Conservation (phyloP, 495 filamentous ascomycete genomes). For the Ascobolus immersus region DNA sequence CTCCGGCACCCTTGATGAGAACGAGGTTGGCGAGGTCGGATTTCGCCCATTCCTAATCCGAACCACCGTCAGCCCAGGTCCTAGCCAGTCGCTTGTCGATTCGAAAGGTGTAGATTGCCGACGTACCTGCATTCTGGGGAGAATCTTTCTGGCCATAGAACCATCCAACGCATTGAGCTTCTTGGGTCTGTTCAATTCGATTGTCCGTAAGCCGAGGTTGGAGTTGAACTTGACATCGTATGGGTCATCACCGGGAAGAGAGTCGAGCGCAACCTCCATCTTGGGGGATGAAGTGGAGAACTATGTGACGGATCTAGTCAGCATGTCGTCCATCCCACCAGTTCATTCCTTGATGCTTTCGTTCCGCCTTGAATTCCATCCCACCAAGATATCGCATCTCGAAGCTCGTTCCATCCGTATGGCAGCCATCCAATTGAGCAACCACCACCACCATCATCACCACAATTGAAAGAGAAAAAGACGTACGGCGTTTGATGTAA, state of each 20-base stretch:
- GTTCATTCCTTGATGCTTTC: too few species aligned
- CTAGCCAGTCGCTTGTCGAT: background rate
- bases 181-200: constrained; percentile 78
- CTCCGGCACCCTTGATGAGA: constrained; percentile 67
- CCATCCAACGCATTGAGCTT: constrained; percentile 78
- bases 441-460: too few species aligned
- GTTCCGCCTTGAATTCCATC: too few species aligned
- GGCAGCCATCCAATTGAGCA: too few species aligned
- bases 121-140: constrained; percentile 45
- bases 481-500: too few species aligned
- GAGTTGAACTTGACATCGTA: constrained; percentile 82
- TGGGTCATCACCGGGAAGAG: constrained; percentile 39
- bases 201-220: constrained; percentile 64
- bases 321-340: constrained; percentile 1
- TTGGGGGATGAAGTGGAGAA: constrained; percentile 8
- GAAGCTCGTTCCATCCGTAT: too few species aligned
- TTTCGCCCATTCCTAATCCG: constrained; percentile 56
- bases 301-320: too few species aligned
- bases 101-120: background rate
- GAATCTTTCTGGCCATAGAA: constrained; percentile 83
- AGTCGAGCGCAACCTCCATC: too few species aligned
- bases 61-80: constrained; percentile 36
- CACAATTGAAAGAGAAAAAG: too few species aligned
- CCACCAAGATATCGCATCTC: too few species aligned
- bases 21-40: constrained; percentile 81